Conservation (phyloP, 2,329 filamentous ascomycete species). For the Hymenoscyphus infarciens region DNA sequence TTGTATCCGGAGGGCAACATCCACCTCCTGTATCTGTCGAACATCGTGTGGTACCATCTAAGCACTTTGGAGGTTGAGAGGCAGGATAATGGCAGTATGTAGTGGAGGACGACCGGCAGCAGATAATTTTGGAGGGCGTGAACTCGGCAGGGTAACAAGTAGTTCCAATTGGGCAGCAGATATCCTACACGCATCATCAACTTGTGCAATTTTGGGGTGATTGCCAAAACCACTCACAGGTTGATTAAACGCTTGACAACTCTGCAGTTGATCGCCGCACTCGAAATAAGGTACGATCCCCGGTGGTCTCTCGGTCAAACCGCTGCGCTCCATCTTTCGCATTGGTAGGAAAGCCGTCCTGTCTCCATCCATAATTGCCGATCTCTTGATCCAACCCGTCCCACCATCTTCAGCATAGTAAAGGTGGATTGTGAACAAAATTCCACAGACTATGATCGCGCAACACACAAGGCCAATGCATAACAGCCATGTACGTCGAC, state of each 20-base stretch:
- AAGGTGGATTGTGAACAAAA: constrained; percentile 27
- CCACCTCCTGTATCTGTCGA: constrained; percentile 27
- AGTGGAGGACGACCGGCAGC: constrained; percentile 27
- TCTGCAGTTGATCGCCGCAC: constrained; percentile 33
- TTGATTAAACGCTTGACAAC: constrained; percentile 29
- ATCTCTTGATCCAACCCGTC: constrained; percentile 7
- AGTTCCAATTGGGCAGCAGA: constrained; percentile 32
- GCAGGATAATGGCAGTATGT: constrained; percentile 22
- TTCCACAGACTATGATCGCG: constrained; percentile 24
- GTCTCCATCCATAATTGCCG: background rate
- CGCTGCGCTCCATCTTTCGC: constrained; percentile 16
- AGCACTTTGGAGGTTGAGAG: constrained; percentile 25
- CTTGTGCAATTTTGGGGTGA: background rate
- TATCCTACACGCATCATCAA: constrained; percentile 21
- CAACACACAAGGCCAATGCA: constrained; percentile 20
- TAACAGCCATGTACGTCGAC: constrained; percentile 21
- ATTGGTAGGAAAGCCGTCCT: constrained; percentile 25
- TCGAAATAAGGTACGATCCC: constrained; percentile 28
- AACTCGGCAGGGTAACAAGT: constrained; percentile 23
- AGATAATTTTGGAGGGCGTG: constrained; percentile 30
- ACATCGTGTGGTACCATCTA: constrained; percentile 25
- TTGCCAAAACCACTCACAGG: constrained; percentile 21
- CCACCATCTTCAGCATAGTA: constrained; percentile 25
- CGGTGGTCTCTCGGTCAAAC: constrained; percentile 7
- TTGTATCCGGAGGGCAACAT: constrained; percentile 26